phyloP scores from a whole-genome alignment of 441 rosid species.

The Populus hybrid region DNA sequence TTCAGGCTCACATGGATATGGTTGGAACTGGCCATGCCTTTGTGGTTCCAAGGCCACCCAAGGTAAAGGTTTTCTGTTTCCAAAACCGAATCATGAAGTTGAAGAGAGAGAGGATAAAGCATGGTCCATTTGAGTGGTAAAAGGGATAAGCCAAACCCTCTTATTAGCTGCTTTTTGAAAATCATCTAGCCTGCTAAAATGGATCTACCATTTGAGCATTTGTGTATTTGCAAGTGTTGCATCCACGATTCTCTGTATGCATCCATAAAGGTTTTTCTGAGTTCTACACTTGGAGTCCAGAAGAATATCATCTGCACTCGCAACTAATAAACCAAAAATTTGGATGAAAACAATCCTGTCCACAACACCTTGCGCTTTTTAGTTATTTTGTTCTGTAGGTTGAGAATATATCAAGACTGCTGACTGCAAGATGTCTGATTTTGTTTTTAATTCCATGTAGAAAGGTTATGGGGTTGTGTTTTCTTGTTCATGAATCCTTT shows the following conservation, averaged over 20 bases:
- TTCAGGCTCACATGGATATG: conserved; percentile 89
- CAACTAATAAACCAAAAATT: background rate
- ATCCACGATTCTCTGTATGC: background rate
- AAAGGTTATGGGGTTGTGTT: conserved; percentile 2
- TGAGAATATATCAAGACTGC: conserved; percentile 1
- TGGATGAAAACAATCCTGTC: background rate
- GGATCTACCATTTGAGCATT: background rate
- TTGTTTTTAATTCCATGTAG: background rate
- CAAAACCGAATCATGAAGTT: background rate
- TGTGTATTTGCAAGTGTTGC: background rate
- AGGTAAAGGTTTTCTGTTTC: conserved; percentile 40
- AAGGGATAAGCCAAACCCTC: background rate
- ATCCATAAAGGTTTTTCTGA: background rate
- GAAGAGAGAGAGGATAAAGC: background rate
- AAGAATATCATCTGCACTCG: background rate
- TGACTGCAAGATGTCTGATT: conserved; percentile 11
- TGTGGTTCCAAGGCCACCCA: conserved; percentile 80
- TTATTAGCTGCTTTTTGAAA: background rate
- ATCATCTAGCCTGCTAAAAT: background rate
- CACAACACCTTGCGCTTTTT: background rate
- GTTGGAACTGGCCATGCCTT: conserved; percentile 73
- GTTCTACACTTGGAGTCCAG: background rate
- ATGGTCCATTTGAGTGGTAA: conserved; percentile 3
- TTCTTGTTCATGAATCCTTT: background rate
- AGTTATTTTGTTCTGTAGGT: background rate